Evolutionary conservation across 495 filamentous ascomycete genomes (phyloP), one percentile per base, ranked within the genome.

Genomic region (Cryomyces minteri): DNA sequence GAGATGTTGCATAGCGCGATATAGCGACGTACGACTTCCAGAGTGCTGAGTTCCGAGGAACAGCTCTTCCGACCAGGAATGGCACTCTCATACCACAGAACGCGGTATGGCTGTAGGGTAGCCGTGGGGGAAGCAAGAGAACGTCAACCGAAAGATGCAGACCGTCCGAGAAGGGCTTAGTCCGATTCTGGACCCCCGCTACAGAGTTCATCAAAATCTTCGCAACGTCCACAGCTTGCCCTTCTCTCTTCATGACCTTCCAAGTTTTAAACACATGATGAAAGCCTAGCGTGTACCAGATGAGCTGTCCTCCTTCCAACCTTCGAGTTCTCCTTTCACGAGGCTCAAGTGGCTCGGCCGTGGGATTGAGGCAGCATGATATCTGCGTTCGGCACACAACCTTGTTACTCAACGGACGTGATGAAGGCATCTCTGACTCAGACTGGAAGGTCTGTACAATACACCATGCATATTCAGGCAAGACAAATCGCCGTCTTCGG

Each of bases 231-330:
- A 25, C 18, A 25, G 18, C 32, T 28, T 45, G 33, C 44, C 46
- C 51, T 48, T 43, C 74, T 63, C 67, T 76, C 75, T 76, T 67
- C 70, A 90, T 93, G 18, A 25, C 87, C 86, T 93, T 94, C 87
- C 85, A 86, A 83, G 78, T 85, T 93, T 93, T 84, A 79, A 79
- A 78, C 71, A 80, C 84, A 92, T 96, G 90, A 98, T 95, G 90
- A 95, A 93, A 94, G 82, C 84, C 76, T 82, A 82, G 82, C 71
- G 88, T 95, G 88, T 81, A 77, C 54, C 65, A 88, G 85, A 94
- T 72, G 70, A 65, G 65, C 73, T 74, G 75, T 68, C 73, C 71
- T 67, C 69, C 69, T 68, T 72, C 61, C 66, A 68, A 63, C 74
- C 69, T 66, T 66, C 71, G 59, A 72, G 80, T 79, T 90, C 84